phyloP scores from a whole-genome alignment of 1,284 basidiomycete species.

The Trichosporon asahii region DNA sequence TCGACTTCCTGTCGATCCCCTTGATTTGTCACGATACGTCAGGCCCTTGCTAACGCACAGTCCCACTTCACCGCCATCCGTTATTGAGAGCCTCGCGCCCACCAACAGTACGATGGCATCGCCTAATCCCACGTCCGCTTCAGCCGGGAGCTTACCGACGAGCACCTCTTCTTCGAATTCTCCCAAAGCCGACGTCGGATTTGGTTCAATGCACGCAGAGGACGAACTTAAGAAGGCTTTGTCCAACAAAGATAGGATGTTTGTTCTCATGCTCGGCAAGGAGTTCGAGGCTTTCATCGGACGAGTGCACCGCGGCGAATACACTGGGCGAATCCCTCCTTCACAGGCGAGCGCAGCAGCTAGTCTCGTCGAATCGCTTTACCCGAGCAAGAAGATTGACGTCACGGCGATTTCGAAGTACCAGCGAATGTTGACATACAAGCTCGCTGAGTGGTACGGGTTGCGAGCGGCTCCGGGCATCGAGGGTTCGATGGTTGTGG shows the following conservation, averaged over 20 bases:
- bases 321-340: conserved; percentile 13
- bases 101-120: conserved; percentile 18
- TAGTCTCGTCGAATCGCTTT: conserved; percentile 24
- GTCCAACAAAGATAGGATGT: conserved; percentile 42
- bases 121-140: conserved; percentile 19
- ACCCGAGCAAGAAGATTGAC: conserved; percentile 28
- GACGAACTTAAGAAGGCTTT: conserved; percentile 41
- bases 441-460: conserved; percentile 49
- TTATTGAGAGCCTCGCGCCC: conserved; percentile 19
- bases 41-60: conserved; percentile 19
- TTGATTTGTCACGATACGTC: not conserved
- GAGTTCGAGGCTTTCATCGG: conserved; percentile 44
- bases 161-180: not conserved
- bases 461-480: conserved; percentile 33
- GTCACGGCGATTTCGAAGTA: conserved; percentile 37
- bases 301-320: conserved; percentile 25
- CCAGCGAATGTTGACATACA: conserved; percentile 49
- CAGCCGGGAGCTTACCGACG: conserved; percentile 17
- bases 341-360: conserved; percentile 8
- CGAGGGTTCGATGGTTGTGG: conserved; percentile 34
- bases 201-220: conserved; percentile 37
- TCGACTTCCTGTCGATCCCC: not conserved
- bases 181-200: conserved; percentile 37
- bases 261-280: conserved; percentile 41
- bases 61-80: conserved; percentile 23